Conservation (phyloP, 257 asterid species). For the Galeopsis tetrahit region DNA sequence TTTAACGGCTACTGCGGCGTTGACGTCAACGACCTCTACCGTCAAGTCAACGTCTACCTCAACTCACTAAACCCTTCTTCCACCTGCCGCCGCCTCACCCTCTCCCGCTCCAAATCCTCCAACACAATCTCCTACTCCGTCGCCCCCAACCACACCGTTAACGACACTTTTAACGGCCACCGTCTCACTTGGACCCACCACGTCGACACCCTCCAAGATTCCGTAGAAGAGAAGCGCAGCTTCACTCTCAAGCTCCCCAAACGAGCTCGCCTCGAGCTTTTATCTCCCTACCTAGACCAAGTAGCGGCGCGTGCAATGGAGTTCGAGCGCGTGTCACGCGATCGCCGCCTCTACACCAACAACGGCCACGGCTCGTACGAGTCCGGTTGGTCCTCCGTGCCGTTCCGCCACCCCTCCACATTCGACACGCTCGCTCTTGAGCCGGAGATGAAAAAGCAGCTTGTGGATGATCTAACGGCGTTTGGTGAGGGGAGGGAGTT, state of each 20-base stretch:
- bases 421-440: constrained; percentile 62
- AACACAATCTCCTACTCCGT: constrained; percentile 48
- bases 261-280: constrained; percentile 37
- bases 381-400: constrained; percentile 60
- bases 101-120: constrained; percentile 57
- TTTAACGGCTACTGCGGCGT: constrained; percentile 61
- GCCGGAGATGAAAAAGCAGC: constrained; percentile 48
- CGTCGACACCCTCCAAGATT: constrained; percentile 49
- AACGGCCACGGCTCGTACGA: constrained; percentile 53
- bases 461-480: constrained; percentile 33
- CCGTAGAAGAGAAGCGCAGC: constrained; percentile 52
- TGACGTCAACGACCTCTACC: constrained; percentile 64
- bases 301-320: constrained; percentile 48
- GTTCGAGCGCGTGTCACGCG: constrained; percentile 51
- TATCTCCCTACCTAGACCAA: constrained; percentile 46
- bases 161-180: constrained; percentile 47
- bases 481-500: constrained; percentile 29
- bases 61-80: constrained; percentile 49
- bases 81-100: constrained; percentile 59
- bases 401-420: constrained; percentile 63
- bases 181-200: constrained; percentile 59
- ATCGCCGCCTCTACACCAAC: constrained; percentile 56
- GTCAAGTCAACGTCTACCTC: constrained; percentile 54
- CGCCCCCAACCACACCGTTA: constrained; percentile 53
- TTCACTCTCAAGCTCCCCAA: constrained; percentile 58